These are phyloP conservation scores for Acacia pycnantha DNA, from an alignment of 331 rosid genomes.

Conservation along the genomic window DNA sequence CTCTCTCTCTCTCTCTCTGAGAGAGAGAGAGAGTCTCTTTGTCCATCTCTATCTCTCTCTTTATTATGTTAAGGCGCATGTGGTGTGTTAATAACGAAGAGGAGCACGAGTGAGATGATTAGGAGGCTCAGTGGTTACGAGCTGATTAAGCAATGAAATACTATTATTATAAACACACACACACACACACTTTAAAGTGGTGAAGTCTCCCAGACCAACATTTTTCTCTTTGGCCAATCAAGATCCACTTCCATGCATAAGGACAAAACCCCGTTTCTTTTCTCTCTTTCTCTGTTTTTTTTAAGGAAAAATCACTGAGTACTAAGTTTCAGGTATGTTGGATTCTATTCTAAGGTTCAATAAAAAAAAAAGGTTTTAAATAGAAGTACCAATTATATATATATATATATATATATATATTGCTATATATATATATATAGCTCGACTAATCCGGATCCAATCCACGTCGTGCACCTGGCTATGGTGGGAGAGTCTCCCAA, in stretches of 20 bases:
- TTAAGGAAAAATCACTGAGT: not conserved
- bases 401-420: no score
- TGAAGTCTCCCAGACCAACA: not conserved
- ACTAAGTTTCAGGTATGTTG: slow-evolving; percentile 35
- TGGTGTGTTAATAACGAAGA: slow-evolving; percentile 38
- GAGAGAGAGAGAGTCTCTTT: no score
- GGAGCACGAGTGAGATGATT: slow-evolving; percentile 61
- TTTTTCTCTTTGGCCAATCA: not conserved
- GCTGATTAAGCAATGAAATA: slow-evolving; percentile 62
- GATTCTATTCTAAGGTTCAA: slow-evolving; percentile 38
- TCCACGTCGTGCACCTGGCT: no score
- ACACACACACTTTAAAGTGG: no score
- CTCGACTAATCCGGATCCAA: no score
- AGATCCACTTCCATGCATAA: slow-evolving; percentile 15
- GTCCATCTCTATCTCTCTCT: not conserved
- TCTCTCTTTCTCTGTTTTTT: not conserved
- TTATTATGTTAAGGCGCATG: slow-evolving; percentile 34
- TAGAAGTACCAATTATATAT: no score
- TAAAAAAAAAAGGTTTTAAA: not conserved
- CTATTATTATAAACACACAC: slow-evolving; percentile 32
- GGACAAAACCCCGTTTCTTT: slow-evolving; percentile 30
- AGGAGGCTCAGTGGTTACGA: slow-evolving; percentile 56
- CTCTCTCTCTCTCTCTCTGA: not conserved
- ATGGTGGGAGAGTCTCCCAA: no score
- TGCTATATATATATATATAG: no score